These are phyloP conservation scores for Syzygium syzygioides DNA, from an alignment of 441 rosid species.

Conservation along the genomic window DNA sequence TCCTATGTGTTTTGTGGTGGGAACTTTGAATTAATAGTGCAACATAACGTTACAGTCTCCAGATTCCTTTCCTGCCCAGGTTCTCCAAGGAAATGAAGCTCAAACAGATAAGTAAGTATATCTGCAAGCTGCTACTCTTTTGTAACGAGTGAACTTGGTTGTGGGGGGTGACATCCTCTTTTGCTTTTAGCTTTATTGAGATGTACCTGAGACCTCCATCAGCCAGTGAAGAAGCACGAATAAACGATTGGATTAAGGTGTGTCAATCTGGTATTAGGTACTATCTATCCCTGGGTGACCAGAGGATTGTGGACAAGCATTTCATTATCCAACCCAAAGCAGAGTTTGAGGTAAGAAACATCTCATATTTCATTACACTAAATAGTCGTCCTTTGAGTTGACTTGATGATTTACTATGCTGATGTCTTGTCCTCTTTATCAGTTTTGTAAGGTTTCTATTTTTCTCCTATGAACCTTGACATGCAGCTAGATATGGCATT, in stretches of 20 bases:
- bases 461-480: too few species aligned
- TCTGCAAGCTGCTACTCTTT: background rate
- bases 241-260: constrained; percentile 98
- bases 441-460: too few species aligned
- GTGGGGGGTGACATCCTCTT: background rate
- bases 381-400: too few species aligned
- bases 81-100: constrained; percentile 55
- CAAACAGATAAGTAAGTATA: constrained; percentile 72
- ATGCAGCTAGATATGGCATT: too few species aligned
- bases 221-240: constrained; percentile 91
- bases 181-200: constrained; percentile 86
- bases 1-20: background rate
- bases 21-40: background rate
- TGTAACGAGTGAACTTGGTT: background rate
- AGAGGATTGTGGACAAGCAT: constrained; percentile 94
- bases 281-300: constrained; percentile 95
- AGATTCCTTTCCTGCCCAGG: constrained; percentile 38
- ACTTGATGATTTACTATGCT: too few species aligned
- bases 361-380: too few species aligned
- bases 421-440: too few species aligned
- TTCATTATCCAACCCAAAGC: constrained; percentile 42
- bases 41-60: constrained; percentile 39
- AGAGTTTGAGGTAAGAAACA: too few species aligned
- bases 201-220: constrained; percentile 99
- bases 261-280: constrained; percentile 97